Base-by-base conservation (phyloP, 495 filamentous ascomycete species). In the Trichoderma orchidacearum region DNA sequence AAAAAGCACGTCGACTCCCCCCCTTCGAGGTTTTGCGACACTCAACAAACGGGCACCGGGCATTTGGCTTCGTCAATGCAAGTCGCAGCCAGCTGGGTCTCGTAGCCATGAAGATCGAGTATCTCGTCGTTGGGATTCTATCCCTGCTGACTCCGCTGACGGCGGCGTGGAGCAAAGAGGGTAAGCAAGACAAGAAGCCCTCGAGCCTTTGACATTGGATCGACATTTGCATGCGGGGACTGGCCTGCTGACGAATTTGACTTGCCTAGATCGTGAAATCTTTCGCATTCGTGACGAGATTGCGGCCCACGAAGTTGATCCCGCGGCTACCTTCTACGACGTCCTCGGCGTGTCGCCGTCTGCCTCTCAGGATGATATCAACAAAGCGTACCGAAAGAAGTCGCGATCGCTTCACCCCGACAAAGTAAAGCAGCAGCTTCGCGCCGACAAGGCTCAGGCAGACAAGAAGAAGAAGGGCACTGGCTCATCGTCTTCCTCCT, bases 231-330 rank as follows among this genome's bases (percentile, higher is more conserved):
- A 50, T 50, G 45, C 18, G 32, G 32, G 32, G 32, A 51, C 11
- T 15, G 15, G 3, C 5, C 18, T 15, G n/a, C 27, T 53, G 27
- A 53, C 51, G 13, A 53, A 27, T 48, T 48, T 18, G 15, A 23
- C 15, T n/a, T 11, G 52, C 27, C 30, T 64, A 96, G 93, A 99
- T 70, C 86, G 92, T 65, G 93, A 99, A 74, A 97, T 99, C 72
- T 99, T 99, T 73, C 84, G 88, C 56, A 77, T 97, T 56, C 84
- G 82, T 60, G 89, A 95, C 73, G 94, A 97, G 64, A 72, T 99
- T 35, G 73, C 80, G 50, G 71, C 82, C 13, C 64, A 80, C 60
- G 91, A 97, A 71, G 12, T 7, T 6, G 94, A 91, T 28, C 56
- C 74, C 52, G 85, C 87, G 58, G 80, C 89, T 54, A 94, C 89